These are phyloP conservation scores for Massariosphaeria phaeospora DNA, from an alignment of 495 filamentous ascomycete species.

Conservation along the genomic window DNA sequence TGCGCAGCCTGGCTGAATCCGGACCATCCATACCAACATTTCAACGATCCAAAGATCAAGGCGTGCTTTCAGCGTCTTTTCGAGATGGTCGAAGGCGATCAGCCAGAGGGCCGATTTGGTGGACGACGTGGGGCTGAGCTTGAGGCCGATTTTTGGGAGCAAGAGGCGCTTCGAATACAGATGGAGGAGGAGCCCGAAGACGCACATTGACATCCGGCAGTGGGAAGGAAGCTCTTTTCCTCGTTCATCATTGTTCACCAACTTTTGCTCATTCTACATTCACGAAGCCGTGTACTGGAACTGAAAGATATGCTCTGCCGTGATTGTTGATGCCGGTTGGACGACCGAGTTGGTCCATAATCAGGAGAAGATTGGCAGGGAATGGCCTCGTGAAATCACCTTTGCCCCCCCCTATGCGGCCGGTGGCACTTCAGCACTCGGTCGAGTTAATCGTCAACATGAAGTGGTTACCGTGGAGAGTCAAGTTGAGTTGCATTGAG, in stretches of 20 bases:
- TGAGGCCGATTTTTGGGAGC: conserved; percentile 16
- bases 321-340: no score
- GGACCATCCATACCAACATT: conserved; percentile 81
- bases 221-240: background rate
- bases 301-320: no score
- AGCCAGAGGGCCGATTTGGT: conserved; percentile 42
- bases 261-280: no score
- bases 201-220: background rate
- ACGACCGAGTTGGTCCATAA: no score
- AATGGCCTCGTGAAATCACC: no score
- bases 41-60: conserved; percentile 58
- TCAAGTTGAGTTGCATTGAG: no score
- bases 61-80: conserved; percentile 78
- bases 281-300: no score
- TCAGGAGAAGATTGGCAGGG: no score
- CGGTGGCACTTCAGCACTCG: no score
- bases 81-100: conserved; percentile 72
- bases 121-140: conserved; percentile 15
- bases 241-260: background rate
- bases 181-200: conserved; percentile 6
- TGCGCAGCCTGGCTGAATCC: conserved; percentile 81
- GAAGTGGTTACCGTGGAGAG: no score
- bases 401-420: no score
- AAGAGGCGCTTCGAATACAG: conserved; percentile 19
- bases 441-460: no score